Base-by-base conservation (phyloP, 1,139 yeast species). In the Hanseniaspora sp. region DNA sequence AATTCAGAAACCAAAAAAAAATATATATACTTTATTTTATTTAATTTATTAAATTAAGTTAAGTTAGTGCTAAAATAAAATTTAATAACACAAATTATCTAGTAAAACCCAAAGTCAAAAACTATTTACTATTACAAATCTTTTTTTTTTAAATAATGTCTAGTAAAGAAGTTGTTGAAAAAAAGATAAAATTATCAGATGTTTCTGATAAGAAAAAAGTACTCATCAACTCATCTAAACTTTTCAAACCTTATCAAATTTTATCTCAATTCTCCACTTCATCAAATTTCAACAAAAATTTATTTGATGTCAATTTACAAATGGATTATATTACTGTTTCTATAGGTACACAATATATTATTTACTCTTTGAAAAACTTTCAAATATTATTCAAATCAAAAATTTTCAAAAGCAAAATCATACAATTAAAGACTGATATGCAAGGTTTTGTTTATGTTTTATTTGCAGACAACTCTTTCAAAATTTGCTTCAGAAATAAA, bases 251-350 rank as follows among this genome's bases (percentile, higher is more conserved):
- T 15, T 51, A 44, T 29, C 54, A 51, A 39, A 51, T 51, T 15
- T 38, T 51, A 23, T 51, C 54, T 9, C 54, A 51, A 13, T 51
- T 51, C 35, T 51, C 54, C n/a, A 43, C 46, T 7, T 49, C 53
- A 30, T 41, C 54, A 31, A 33, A 47, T 28, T 38, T 34, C 15
- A 51, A 51, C 41, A 51, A 51, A 30, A 47, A 45, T n/a, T 8
- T 51, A 5, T 51, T 51, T 45, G 54, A 51, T 8, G 12, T 45
- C 6, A 51, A 51, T 33, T 15, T 51, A 8, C 46, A 47, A 6
- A 44, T 51, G 54, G 54, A 51, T n/a, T 51, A 44, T 33, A 42
- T 44, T 3, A 39, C 54, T n/a, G 54, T 51, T 2, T 51, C 48
- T 13, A 51, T 51, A 13, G 54, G 54, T 18, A 44, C 54, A 1